Conservation (phyloP, 768 basidiomycete genomes). For the Boletus pseudo-olivaceus region DNA sequence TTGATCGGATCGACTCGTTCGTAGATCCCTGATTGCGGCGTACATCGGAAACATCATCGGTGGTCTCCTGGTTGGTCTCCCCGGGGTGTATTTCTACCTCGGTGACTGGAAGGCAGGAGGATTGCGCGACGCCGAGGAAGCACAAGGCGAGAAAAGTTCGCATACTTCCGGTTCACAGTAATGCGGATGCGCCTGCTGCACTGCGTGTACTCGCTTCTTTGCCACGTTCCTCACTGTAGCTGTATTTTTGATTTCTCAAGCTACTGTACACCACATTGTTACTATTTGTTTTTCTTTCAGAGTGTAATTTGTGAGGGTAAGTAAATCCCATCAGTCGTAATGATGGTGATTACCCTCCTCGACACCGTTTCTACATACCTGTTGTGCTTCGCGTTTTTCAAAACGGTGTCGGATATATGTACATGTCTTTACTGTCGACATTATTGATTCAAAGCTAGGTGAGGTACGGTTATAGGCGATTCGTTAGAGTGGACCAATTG, state of each 20-base stretch:
- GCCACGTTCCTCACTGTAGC: neutral
- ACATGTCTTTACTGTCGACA: neutral
- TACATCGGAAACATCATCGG: slow-evolving; percentile 68
- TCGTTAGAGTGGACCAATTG: neutral
- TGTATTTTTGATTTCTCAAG: neutral
- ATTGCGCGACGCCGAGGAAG: slow-evolving; percentile 41
- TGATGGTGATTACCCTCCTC: neutral
- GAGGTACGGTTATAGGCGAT: neutral
- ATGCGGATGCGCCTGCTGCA: neutral
- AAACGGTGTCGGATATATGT: neutral
- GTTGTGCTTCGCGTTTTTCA: neutral
- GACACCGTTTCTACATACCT: neutral
- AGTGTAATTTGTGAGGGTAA: neutral
- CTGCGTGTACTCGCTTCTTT: neutral
- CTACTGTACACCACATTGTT: neutral
- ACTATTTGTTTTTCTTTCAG: neutral
- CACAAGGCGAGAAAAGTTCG: slow-evolving; percentile 11
- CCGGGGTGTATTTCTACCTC: slow-evolving; percentile 63
- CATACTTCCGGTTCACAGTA: slow-evolving; percentile 5
- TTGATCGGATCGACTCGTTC: neutral
- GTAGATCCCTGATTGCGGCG: slow-evolving; percentile 61
- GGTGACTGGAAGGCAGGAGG: slow-evolving; percentile 43
- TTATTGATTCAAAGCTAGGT: neutral
- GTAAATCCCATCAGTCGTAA: neutral
- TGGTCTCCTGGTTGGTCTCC: slow-evolving; percentile 59